Evolutionary conservation across 768 basidiomycete genomes (phyloP).

Genomic region (Rossbeevera mucosa): DNA sequence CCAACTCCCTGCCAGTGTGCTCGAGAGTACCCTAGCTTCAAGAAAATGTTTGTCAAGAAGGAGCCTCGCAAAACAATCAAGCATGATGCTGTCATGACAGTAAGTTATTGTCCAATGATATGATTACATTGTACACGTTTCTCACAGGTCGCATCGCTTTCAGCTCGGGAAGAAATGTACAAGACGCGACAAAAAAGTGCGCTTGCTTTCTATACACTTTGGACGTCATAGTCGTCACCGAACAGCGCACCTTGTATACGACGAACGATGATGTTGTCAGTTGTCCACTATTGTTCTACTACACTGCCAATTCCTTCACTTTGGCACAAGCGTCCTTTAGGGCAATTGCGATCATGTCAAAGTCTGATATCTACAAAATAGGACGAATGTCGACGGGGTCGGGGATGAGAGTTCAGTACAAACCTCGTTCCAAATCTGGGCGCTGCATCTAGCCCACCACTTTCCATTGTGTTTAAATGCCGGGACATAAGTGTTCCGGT

Average conservation of each 20-base stretch:
- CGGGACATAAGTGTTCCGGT: slow-evolving; percentile 16
- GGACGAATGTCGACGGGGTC: not conserved
- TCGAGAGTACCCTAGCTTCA: too few relatives aligned
- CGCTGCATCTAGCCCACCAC: slow-evolving; percentile 32
- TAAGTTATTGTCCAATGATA: too few relatives aligned
- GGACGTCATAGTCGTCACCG: too few relatives aligned
- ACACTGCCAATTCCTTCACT: slow-evolving; percentile 6
- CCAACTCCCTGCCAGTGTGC: too few relatives aligned
- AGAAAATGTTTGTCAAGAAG: too few relatives aligned
- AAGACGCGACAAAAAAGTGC: too few relatives aligned
- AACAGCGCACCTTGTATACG: not conserved
- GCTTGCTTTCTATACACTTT: too few relatives aligned
- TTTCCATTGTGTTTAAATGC: slow-evolving; percentile 25
- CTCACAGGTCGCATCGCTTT: too few relatives aligned
- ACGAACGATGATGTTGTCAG: not conserved
- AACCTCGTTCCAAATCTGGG: slow-evolving; percentile 32
- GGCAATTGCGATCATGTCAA: slow-evolving; percentile 26
- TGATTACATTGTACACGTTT: too few relatives aligned
- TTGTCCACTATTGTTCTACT: not conserved
- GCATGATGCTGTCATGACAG: too few relatives aligned
- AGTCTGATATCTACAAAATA: slow-evolving; percentile 28
- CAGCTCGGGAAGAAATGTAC: too few relatives aligned
- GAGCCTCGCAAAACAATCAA: too few relatives aligned
- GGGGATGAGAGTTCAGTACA: not conserved
- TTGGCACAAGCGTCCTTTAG: slow-evolving; percentile 22